Conservation (phyloP, 305 asterid genomes). For the Plantago coronopus region DNA sequence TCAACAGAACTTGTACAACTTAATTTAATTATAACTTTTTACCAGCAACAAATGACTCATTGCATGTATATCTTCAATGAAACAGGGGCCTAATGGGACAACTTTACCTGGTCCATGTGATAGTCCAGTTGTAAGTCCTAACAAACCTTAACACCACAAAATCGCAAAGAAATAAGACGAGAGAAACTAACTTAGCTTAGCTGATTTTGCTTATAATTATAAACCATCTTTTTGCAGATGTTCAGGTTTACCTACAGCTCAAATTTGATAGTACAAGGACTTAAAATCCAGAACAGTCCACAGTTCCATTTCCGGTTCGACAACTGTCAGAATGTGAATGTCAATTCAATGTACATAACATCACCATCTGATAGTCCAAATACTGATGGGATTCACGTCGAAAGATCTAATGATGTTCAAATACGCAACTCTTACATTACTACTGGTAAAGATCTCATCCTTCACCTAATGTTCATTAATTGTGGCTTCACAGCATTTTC, state of each 20-base stretch:
- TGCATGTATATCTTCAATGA: slow-evolving; percentile 18
- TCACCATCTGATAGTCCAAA: slow-evolving; percentile 74
- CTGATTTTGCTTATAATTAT: not conserved
- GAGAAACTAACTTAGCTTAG: not conserved
- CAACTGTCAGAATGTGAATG: slow-evolving; percentile 47
- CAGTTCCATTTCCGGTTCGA: slow-evolving; percentile 77
- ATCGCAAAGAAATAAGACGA: not conserved
- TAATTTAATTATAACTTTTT: not conserved
- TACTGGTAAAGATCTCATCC: slow-evolving; percentile 45
- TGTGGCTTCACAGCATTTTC: not conserved
- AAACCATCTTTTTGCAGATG: slow-evolving; percentile 36
- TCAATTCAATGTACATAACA: slow-evolving; percentile 50
- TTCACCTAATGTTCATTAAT: not conserved
- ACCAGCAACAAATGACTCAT: not conserved
- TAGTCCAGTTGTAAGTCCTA: slow-evolving; percentile 74
- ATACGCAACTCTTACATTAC: slow-evolving; percentile 59
- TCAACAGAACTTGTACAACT: not conserved
- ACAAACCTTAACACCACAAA: not conserved
- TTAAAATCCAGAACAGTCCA: slow-evolving; percentile 71
- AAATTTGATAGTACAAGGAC: slow-evolving; percentile 56
- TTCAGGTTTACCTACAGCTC: slow-evolving; percentile 69
- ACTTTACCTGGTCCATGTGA: slow-evolving; percentile 74
- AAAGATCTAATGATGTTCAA: slow-evolving; percentile 56
- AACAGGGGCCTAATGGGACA: slow-evolving; percentile 58
- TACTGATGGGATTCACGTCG: slow-evolving; percentile 87